Conservation (phyloP, 306 rosid genomes). For the Abrus pulchellus region DNA sequence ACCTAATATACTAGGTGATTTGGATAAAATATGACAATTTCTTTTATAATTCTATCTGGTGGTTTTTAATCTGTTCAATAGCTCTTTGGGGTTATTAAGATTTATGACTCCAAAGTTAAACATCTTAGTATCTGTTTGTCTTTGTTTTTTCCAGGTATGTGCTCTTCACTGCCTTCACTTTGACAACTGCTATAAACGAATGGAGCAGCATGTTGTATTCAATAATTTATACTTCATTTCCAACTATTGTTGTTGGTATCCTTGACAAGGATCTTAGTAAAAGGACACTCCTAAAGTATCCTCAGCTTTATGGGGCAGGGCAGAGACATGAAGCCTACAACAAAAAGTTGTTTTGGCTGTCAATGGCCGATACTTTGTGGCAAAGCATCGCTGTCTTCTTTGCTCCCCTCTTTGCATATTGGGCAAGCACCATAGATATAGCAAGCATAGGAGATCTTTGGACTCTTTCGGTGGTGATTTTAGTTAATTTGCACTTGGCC, state of each 20-base stretch:
- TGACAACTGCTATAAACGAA: constrained; percentile 89
- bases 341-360: constrained; percentile 77
- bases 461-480: constrained; percentile 82
- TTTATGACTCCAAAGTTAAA: constrained; percentile 27
- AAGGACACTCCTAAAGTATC: constrained; percentile 74
- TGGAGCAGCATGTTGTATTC: constrained; percentile 93
- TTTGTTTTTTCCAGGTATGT: constrained; percentile 71
- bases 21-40: background rate
- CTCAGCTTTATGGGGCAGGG: constrained; percentile 93
- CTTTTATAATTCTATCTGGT: background rate
- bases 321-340: constrained; percentile 89
- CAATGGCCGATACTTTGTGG: constrained; percentile 88
- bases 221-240: constrained; percentile 76
- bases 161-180: constrained; percentile 73
- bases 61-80: background rate
- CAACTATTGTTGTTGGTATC: constrained; percentile 88
- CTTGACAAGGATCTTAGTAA: constrained; percentile 95
- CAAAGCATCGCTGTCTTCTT: constrained; percentile 86
- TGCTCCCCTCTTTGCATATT: constrained; percentile 74
- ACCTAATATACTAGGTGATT: constrained; percentile 29
- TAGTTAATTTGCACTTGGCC: constrained; percentile 92
- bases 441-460: constrained; percentile 96
- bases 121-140: constrained; percentile 10
- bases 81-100: background rate
- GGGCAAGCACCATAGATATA: constrained; percentile 71